Evolutionary conservation across 1,139 yeast species (phyloP).

Genomic region (Suhomyces maxii): DNA sequence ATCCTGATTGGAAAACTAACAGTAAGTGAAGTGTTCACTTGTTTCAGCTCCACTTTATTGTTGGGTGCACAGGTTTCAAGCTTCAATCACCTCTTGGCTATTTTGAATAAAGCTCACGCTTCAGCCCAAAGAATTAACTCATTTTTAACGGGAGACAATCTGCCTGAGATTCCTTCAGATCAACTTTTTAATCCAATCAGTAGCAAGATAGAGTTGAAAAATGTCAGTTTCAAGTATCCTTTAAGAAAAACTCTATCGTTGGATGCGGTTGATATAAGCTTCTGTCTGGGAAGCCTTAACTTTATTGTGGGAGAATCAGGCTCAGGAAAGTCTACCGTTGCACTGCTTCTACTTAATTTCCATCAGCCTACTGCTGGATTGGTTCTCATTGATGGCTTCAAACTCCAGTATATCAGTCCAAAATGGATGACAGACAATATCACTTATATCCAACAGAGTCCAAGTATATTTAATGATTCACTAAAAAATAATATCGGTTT

Average conservation of each 20-base stretch:
- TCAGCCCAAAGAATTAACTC: slow-evolving; percentile 38
- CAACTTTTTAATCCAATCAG: background rate
- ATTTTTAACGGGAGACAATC: background rate
- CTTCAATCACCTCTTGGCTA: slow-evolving; percentile 53
- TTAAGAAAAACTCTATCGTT: slow-evolving; percentile 52
- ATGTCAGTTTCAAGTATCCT: slow-evolving; percentile 64
- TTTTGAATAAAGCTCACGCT: slow-evolving; percentile 62
- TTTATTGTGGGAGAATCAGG: slow-evolving; percentile 87
- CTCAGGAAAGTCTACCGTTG: slow-evolving; percentile 85
- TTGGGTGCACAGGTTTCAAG: slow-evolving; percentile 60
- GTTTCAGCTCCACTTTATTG: slow-evolving; percentile 77
- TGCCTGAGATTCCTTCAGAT: background rate
- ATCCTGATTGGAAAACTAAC: slow-evolving; percentile 50
- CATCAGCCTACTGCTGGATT: slow-evolving; percentile 51
- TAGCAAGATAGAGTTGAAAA: slow-evolving; percentile 46
- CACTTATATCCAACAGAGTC: slow-evolving; percentile 71
- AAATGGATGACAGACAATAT: slow-evolving; percentile 63
- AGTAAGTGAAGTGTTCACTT: slow-evolving; percentile 71
- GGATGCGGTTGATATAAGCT: slow-evolving; percentile 31
- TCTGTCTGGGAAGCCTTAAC: slow-evolving; percentile 49
- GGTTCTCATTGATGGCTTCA: slow-evolving; percentile 56
- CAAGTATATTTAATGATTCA: slow-evolving; percentile 64
- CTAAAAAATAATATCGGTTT: slow-evolving; percentile 63
- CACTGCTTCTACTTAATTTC: slow-evolving; percentile 59
- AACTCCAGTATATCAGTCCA: slow-evolving; percentile 42